These are phyloP conservation scores for Cryptomeria japonica DNA, from an alignment of 75 land plant genomes.

Conservation along the genomic window DNA sequence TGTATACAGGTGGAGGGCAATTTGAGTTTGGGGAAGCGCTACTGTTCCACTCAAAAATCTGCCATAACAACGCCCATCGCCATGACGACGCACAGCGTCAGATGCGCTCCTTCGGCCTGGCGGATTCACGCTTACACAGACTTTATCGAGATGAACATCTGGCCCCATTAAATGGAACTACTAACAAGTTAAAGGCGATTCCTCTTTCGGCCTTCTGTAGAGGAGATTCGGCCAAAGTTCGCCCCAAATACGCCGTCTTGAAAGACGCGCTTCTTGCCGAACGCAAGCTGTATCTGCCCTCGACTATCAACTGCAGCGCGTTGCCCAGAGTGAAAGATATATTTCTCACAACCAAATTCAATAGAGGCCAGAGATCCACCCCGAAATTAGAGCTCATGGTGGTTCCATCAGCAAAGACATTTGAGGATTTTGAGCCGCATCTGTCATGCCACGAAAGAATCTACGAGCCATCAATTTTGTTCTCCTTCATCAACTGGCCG, in stretches of 20 bases:
- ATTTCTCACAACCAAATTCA: background rate
- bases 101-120: background rate
- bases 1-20: no score
- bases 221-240: background rate
- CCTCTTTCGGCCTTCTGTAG: background rate
- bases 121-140: background rate
- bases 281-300: background rate
- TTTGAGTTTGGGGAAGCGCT: no score
- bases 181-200: background rate
- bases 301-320: background rate
- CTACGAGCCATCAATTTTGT: constrained; percentile 3
- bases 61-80: no score
- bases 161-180: background rate
- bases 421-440: constrained; percentile 11
- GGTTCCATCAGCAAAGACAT: background rate
- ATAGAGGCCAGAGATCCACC: constrained; percentile 6
- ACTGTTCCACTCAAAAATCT: no score
- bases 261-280: constrained; percentile 2
- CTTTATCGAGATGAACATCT: background rate
- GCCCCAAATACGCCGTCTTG: constrained; percentile 5
- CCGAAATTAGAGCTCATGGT: background rate
- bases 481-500: constrained; percentile 17
- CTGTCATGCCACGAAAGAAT: constrained; percentile 13
- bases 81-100: background rate
- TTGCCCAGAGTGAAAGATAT: background rate